Evolutionary conservation across 148 eudicot genomes (phyloP).

Genomic region (Agrostemma githago): DNA sequence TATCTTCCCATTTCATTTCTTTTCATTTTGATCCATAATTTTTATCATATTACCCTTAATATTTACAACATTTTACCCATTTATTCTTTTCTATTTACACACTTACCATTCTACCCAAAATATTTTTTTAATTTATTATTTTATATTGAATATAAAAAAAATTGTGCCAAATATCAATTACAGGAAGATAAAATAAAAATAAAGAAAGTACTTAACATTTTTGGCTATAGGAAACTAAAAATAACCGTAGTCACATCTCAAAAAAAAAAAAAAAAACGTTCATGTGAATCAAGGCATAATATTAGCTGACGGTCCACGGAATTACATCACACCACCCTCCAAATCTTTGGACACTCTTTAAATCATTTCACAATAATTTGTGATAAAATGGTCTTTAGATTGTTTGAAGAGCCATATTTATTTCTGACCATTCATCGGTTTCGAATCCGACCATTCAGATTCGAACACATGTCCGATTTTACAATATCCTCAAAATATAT

Average conservation of each 20-base stretch:
- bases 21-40: too few species aligned
- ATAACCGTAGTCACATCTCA: background rate
- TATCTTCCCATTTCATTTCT: too few species aligned
- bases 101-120: too few species aligned
- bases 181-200: background rate
- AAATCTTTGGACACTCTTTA: background rate
- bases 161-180: too few species aligned
- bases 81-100: too few species aligned
- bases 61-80: too few species aligned
- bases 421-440: conserved; percentile 8
- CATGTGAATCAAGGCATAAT: conserved; percentile 5
- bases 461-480: background rate
- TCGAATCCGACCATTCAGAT: background rate
- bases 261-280: background rate
- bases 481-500: background rate
- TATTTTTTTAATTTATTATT: too few species aligned
- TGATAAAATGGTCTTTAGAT: conserved; percentile 9
- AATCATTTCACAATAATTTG: conserved; percentile 8
- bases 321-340: conserved; percentile 9
- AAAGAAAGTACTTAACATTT: too few species aligned
- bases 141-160: too few species aligned
- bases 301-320: conserved; percentile 9
- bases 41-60: too few species aligned
- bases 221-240: background rate
- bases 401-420: conserved; percentile 7